Base-by-base conservation (phyloP, 805 yeast species). In the Cyberlindnera mycetangii region DNA sequence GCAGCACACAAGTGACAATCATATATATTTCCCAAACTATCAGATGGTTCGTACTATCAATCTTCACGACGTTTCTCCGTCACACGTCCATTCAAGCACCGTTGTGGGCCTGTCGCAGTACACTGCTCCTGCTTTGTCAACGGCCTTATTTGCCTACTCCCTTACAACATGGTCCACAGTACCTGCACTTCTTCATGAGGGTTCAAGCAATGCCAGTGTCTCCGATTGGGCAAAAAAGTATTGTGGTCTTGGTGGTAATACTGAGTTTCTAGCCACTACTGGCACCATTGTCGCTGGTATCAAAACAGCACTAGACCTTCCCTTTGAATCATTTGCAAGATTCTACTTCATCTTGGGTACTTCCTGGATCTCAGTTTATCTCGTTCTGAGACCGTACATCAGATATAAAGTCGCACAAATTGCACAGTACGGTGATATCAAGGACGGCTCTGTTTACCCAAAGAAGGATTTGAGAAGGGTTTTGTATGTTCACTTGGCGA, bases 311-410 rank as follows among this genome's bases (percentile, higher is more conserved):
- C 12, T 34, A 3, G 31, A 39, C 11, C 37, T 53, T 8, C 54
- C 54, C 19, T 44, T 46, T 21, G 42, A 39, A 1, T 51, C 54
- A 8, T 40, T 41, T 39, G 44, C 52, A 3, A 44, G 53, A 39
- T 50, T 51, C 25, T 55, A 49, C 42, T 55, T 48, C 42, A 43
- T 49, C 34, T 12, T 48, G 20, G 59, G 59, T 14, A 31, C 47
- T 4, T 31, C 48, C 15, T 41, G 50, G 28, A 46, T 47, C 7
- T 25, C 49, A 9, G 44, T 42, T 4, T 49, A 43, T 12, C 38
- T 52, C 17, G 15, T 53, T 11, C 44, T 49, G 34, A 47, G 45
- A 5, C 55, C 59, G 18, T 48, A 40, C 35, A 39, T 53, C 32
- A 48, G 49, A 22, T 46, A 42, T 38, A 53, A 48, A 39, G 41